phyloP scores from a whole-genome alignment of 2,329 filamentous ascomycete species.

The Gyromitra esculenta region DNA sequence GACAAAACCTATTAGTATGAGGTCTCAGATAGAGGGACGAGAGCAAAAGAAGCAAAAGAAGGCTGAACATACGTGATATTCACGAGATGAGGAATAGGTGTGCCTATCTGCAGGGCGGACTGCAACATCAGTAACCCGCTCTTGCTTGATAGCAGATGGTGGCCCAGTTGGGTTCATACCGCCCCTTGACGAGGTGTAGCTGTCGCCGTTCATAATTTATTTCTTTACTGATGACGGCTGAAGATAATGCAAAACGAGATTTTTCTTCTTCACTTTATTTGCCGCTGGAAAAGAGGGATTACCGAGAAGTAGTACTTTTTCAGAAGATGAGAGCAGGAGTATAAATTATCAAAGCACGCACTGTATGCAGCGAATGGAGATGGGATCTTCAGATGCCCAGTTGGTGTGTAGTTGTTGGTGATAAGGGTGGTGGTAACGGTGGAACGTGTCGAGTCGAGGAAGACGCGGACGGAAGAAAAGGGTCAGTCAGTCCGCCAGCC shows the following conservation, averaged over 20 bases:
- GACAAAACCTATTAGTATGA: constrained; percentile 30
- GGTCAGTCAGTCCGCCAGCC: constrained; percentile 9
- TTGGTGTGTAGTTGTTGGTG: constrained; percentile 20
- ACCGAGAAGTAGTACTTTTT: constrained; percentile 33
- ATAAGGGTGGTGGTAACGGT: constrained; percentile 10
- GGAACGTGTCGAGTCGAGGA: constrained; percentile 36
- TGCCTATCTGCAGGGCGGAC: constrained; percentile 57
- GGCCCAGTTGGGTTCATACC: constrained; percentile 62
- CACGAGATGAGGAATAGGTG: constrained; percentile 67
- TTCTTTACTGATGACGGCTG: constrained; percentile 31
- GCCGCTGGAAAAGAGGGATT: constrained; percentile 38
- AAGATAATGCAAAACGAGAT: constrained; percentile 27
- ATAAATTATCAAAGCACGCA: background rate
- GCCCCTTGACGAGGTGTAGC: constrained; percentile 76
- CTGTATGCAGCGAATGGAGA: constrained; percentile 21
- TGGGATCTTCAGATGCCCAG: constrained; percentile 11
- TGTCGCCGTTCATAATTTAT: constrained; percentile 82
- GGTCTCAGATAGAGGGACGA: constrained; percentile 43
- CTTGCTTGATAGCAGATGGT: constrained; percentile 52
- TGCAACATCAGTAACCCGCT: constrained; percentile 52
- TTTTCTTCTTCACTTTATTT: constrained; percentile 16
- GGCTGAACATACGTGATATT: constrained; percentile 65
- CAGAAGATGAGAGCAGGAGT: constrained; percentile 14
- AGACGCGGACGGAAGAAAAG: constrained; percentile 49
- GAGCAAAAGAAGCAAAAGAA: background rate